These are phyloP conservation scores for Parastagonospora avenae DNA, from an alignment of 2,329 filamentous ascomycete genomes.

Conservation along the genomic window DNA sequence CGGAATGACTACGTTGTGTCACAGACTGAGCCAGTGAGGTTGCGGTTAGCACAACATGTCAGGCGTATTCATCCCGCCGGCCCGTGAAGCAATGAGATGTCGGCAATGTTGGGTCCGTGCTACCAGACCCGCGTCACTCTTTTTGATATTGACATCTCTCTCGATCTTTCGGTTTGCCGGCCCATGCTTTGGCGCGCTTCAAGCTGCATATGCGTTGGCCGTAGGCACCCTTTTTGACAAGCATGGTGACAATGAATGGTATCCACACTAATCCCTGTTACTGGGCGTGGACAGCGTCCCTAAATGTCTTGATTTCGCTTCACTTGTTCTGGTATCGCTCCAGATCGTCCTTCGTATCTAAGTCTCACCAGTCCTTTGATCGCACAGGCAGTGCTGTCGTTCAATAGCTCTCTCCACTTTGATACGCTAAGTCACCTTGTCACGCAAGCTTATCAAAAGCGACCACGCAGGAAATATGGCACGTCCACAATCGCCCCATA, in stretches of 20 bases:
- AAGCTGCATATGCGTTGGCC: conserved; percentile 39
- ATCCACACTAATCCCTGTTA: conserved; percentile 26
- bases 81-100: conserved; percentile 15
- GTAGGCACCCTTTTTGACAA: conserved; percentile 30
- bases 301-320: conserved; percentile 43
- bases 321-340: conserved; percentile 32
- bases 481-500: conserved; percentile 35
- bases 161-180: conserved; percentile 30
- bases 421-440: conserved; percentile 20
- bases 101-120: conserved; percentile 18
- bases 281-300: conserved; percentile 23
- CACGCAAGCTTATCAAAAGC: conserved; percentile 20
- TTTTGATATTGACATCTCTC: conserved; percentile 1
- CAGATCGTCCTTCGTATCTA: conserved; percentile 17
- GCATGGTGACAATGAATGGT: conserved; percentile 37
- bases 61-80: conserved; percentile 20
- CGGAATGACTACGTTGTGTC: conserved; percentile 29
- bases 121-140: conserved; percentile 15
- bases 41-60: conserved; percentile 18
- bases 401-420: conserved; percentile 18
- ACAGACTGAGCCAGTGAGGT: conserved; percentile 16
- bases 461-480: conserved; percentile 40
- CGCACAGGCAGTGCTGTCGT: conserved; percentile 38
- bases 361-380: conserved; percentile 30
- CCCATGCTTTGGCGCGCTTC: conserved; percentile 22